Conservation (phyloP, 75 land plant species). For the Cryptomeria japonica region DNA sequence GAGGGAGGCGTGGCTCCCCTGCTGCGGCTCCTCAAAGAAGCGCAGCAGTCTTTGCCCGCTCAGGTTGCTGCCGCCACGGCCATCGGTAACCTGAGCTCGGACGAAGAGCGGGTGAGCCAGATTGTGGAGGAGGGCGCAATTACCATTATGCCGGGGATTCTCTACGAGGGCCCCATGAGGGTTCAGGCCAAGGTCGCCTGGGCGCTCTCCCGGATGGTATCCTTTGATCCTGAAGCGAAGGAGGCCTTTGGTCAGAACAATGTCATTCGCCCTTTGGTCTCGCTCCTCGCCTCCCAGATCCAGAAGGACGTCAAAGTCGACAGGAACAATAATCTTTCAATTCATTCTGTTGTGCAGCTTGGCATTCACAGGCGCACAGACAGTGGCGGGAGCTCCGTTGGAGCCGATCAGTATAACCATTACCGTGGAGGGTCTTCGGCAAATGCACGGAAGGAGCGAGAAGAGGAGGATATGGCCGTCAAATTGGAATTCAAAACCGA, state of each 20-base stretch:
- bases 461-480: constrained; percentile 52
- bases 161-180: constrained; percentile 46
- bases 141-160: constrained; percentile 38
- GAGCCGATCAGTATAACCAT: neutral
- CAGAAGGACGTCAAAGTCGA: constrained; percentile 27
- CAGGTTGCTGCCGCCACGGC: constrained; percentile 69
- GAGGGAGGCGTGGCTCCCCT: constrained; percentile 80
- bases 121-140: constrained; percentile 50
- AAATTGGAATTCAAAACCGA: constrained; percentile 49
- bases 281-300: constrained; percentile 53
- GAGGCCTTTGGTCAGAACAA: constrained; percentile 58
- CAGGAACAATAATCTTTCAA: constrained; percentile 18
- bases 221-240: constrained; percentile 28
- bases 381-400: neutral
- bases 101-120: constrained; percentile 30
- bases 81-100: constrained; percentile 44
- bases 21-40: constrained; percentile 55
- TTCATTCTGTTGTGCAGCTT: constrained; percentile 59
- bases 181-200: constrained; percentile 62
- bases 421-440: constrained; percentile 18
- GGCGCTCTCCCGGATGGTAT: constrained; percentile 54
- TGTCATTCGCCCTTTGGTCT: constrained; percentile 63
- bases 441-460: constrained; percentile 42
- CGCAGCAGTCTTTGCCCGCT: constrained; percentile 30
- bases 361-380: constrained; percentile 10